Base-by-base conservation (phyloP, 164 flowering plant species). In the Protea cynaroides region DNA sequence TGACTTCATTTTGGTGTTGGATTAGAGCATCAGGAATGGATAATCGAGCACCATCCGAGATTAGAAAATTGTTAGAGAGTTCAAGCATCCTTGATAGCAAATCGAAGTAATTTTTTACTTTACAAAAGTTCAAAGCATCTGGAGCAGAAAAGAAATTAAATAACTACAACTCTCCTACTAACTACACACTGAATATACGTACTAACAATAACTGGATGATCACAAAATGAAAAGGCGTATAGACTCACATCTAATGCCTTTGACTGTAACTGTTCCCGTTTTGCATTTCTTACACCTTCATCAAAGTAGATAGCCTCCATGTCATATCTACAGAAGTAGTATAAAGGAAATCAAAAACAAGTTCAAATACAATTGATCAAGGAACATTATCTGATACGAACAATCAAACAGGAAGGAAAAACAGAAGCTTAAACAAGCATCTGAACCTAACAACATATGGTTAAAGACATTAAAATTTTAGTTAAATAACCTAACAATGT, bases 281-380 rank as follows among this genome's bases (percentile, higher is more conserved):
- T 86, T 62, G 84, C 68, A 59, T 62, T 73, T 74, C 84, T 76
- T 37, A 83, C 93, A 64, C 75, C 76, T 70, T 87, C 87, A 61
- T 87, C 93, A 68, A 87, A 87, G 66, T 78, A 85, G 21, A 65
- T 54, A 36, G 88, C 69, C 65, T 87, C 90, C 61, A 14, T 43
- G 36, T 85, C 89, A 76, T 87, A 87, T 57, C 90, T 87, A 63
- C 19, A 43, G 19, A 43, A 23, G 18, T 36, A 54, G 44, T 7
- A 17, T 43, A 49, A 7, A 62, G 43, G 24, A 56, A 0, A 19
- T 43, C 11, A 52, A 40, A 12, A 25, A 58, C 43, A 66, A 25
- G 2, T 57, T 34, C 23, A 57, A 63, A 36, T 23, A 25, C 0
- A 57, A 64, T 22, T 8, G 56, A 4, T 24, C 29, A 14, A 66